A percentile compares a stretch with the other conserved stretches of the same genome.
Evolutionary conservation across 768 basidiomycete species (phyloP).

Genomic region (Pholiota microspora): DNA sequence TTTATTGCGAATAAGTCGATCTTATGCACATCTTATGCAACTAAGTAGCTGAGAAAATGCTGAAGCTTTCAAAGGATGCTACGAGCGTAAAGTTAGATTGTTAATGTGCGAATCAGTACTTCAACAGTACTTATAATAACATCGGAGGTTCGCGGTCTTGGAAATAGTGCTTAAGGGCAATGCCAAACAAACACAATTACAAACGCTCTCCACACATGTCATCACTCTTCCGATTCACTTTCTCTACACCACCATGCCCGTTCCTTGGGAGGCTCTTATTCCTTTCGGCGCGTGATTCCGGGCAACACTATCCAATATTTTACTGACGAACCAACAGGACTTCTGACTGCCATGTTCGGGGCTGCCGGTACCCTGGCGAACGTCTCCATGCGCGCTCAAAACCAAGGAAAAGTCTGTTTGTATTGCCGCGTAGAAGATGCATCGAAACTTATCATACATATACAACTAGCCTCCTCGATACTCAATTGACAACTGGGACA

Average conservation of each 20-base stretch:
- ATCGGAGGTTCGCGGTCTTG: too few relatives aligned
- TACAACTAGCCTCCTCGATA: slow-evolving; percentile 77
- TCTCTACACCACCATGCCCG: slow-evolving; percentile 63
- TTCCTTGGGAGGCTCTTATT: slow-evolving; percentile 97
- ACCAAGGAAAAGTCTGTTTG: slow-evolving; percentile 78
- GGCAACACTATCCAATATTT: too few relatives aligned
- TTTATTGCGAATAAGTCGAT: too few relatives aligned
- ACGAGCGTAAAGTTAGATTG: too few relatives aligned
- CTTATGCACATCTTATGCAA: too few relatives aligned
- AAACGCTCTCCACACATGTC: not conserved
- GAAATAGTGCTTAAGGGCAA: too few relatives aligned
- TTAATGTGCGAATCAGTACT: too few relatives aligned
- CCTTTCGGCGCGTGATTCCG: slow-evolving; percentile 69
- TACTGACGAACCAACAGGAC: slow-evolving; percentile 43
- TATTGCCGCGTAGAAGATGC: not conserved
- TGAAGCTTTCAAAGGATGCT: too few relatives aligned
- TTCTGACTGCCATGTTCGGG: slow-evolving; percentile 86
- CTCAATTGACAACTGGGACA: slow-evolving; percentile 85
- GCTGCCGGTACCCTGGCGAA: slow-evolving; percentile 87
- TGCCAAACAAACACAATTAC: not conserved
- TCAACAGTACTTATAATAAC: too few relatives aligned
- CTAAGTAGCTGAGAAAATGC: too few relatives aligned
- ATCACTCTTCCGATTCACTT: not conserved
- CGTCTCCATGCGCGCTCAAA: slow-evolving; percentile 74
- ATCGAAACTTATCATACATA: not conserved